Conservation (phyloP, 768 basidiomycete species). For the Lentinula edodes region DNA sequence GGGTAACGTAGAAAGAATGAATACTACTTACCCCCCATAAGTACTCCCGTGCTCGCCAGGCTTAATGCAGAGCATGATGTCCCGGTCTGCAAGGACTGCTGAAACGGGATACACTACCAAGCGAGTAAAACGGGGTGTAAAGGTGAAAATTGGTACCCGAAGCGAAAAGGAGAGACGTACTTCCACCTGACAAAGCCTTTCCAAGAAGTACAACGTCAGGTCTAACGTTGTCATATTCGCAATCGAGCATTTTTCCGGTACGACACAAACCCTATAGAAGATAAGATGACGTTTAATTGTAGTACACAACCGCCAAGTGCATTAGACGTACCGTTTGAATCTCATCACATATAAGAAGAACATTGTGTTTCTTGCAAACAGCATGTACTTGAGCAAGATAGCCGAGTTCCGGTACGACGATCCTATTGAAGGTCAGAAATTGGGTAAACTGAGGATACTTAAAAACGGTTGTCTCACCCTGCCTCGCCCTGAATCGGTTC, state of each 20-base stretch:
- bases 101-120: constrained; percentile 88
- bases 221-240: constrained; percentile 79
- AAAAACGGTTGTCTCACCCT: constrained; percentile 49
- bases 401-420: constrained; percentile 85
- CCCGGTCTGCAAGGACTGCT: constrained; percentile 84
- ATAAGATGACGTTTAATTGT: neutral
- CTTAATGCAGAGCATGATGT: constrained; percentile 91
- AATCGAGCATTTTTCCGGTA: constrained; percentile 92
- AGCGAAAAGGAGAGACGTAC: constrained; percentile 34
- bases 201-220: constrained; percentile 93
- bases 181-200: constrained; percentile 94
- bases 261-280: constrained; percentile 71
- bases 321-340: constrained; percentile 75
- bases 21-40: constrained; percentile 72
- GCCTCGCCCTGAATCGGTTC: constrained; percentile 99
- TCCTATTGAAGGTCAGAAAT: constrained; percentile 38
- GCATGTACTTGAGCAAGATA: constrained; percentile 75
- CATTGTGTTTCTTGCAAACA: constrained; percentile 89
- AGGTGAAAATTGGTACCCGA: constrained; percentile 1
- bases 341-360: constrained; percentile 96
- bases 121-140: neutral
- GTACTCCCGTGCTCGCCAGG: constrained; percentile 97
- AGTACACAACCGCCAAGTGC: neutral
- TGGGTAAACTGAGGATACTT: neutral
- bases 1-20: neutral